Base-by-base conservation (phyloP, 306 rosid species). In the Dryas octopetala region DNA sequence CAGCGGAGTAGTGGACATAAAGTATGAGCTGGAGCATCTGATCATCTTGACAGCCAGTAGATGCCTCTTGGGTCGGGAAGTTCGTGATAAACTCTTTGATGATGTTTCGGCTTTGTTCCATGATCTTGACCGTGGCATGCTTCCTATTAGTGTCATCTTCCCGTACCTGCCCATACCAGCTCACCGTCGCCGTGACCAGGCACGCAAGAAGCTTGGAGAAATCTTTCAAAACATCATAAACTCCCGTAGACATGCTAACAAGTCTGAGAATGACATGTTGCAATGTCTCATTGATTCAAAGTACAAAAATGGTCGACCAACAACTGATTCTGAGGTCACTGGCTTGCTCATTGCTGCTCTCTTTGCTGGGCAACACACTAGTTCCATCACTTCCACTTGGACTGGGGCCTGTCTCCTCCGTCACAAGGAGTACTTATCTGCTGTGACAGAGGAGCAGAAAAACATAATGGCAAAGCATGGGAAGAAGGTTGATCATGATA, bases 361-460 rank as follows among this genome's bases (percentile, higher is more conserved):
- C 60, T 89, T 89, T 75, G 95, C 95, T 12, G 95, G 98, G 9
- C 98, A 95, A 79, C 98, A 95, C 82, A 95, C 97, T 7, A 95
- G 98, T 71, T 95, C 98, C 4, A 91, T 95, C 76, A 91, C 98
- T 75, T 95, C 98, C 58, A 89, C 96, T 82, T 95, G 97, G 98
- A 91, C 98, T 0, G 98, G 98, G 38, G 97, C 97, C 38, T 91
- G 90, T 78, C 96, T 95, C 78, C 84, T 95, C 54, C 67, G 83
- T 43, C 83, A 95, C 87, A 86, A 82, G 66, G 57, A 88, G 82
- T 90, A 83, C 84, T 83, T 91, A 64, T 79, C 97, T 54, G 89
- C 93, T 66, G 97, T 74, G 23, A 53, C 70, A 76, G 93, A 90
- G 46, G 98, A 95, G 84, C 98, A 95, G 88, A 83, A 74, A 71